Base-by-base conservation (phyloP, 2,329 filamentous ascomycete genomes). In the Amauroascus verrucosus region DNA sequence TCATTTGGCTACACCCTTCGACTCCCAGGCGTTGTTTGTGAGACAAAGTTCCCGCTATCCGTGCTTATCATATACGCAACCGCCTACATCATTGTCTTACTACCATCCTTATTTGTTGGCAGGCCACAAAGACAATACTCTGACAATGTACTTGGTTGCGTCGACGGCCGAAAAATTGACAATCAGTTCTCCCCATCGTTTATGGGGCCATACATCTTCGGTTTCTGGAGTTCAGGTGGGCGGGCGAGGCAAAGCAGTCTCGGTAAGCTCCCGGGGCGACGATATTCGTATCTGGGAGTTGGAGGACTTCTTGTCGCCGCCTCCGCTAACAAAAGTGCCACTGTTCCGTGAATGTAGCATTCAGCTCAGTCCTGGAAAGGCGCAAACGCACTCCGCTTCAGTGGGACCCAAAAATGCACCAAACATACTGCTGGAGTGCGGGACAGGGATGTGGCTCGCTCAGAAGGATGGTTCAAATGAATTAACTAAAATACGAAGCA, bases 151-250 rank as follows among this genome's bases (percentile, higher is more conserved):
- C 63, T 76, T 94, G 30, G 87, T 91, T 60, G 88, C 81, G 3
- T 91, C 88, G 0, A 87, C 79, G 2, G 71, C 80, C 1, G 76
- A 80, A 0, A 64, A 67, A 1, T 75, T 95, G 1, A 80, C 78
- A 0, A 83, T 96, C 53, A 84, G 85, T 35, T 72, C 81, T 0
- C 87, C 86, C 0, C 84, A 83, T 58, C 79, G 88, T 26, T 78
- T 96, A 5, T 95, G 88, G 86, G 90, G 90, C 6, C 90, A 95
- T 64, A 95, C 90, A 0, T 94, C 89, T 1, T 87, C 86, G 2
- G 88, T 96, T 32, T 88, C 86, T 47, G 84, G 87, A 30, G 88
- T 87, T 6, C 84, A 94, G 62, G 87, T 95, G 52, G 90, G 86
- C 16, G 81, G 85, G 43, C 81, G 86, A 35, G 89, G 89, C 16